Evolutionary conservation across 176 grass and related monocot genomes (phyloP), one percentile per base, ranked within the genome.

Genomic region (Eragrostis nindensis): DNA sequence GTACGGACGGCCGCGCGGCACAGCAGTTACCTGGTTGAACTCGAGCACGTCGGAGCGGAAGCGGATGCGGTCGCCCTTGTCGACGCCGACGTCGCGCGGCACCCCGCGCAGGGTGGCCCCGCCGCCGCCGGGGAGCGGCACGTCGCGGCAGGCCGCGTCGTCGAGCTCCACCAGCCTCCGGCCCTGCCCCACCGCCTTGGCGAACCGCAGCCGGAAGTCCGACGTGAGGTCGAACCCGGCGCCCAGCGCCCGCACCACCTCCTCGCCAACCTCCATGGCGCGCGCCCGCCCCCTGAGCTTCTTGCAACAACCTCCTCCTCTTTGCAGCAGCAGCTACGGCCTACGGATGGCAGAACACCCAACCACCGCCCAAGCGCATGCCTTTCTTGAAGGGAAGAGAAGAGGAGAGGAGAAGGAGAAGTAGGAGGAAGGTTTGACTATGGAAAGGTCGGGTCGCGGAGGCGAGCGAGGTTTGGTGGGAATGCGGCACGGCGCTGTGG

Each of bases 11-110:
- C 5, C 3, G 26, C 0, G 70, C 5, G 16, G 5, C 0, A 25
- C n/a, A n/a, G n/a, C n/a, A 13, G 68, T 44, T 60, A 98, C 95
- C 90, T 95, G 84, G 84, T 98, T 98, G 64, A 98, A 98, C 85
- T 98, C 96, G 77, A 95, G 86, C 11, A 98, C 89, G 75, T 95
- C 96, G 61, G 96, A 98, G 74, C 87, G 96, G 86, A 91, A 98
- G 62, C 92, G 90, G 66, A 93, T 88, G 65, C 90, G 88, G 68
- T 98, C 96, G 10, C 96, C 96, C 86, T 98, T 98, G 79, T 98
- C 96, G 55, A 87, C 92, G 55, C 88, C 96, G 79, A 98, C 90
- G 73, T 91, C 90, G 52, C 67, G 70, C 4, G 96, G 90, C 64
- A 98, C 90, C 19, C 80, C 84, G 32, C 75, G 78, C 49, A 98